A percentile compares a stretch with the other conserved stretches of the same genome.
Conservation (phyloP, 495 filamentous ascomycete genomes). For the Tricharina praecox region DNA sequence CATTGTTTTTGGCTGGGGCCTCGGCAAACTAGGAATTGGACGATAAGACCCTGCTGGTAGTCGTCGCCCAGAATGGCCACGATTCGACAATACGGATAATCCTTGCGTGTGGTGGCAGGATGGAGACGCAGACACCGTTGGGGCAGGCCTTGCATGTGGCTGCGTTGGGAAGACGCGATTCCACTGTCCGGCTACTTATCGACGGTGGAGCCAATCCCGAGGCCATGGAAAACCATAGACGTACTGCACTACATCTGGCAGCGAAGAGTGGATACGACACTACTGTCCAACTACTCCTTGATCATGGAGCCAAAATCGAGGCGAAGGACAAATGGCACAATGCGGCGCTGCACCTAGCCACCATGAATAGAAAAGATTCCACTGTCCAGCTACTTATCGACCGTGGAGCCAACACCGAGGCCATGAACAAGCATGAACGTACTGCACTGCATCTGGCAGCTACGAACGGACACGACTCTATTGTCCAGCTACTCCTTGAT, state of each 20-base stretch:
- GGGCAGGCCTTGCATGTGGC: not conserved
- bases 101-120: no score
- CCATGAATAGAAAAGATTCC: no score
- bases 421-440: not conserved
- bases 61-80: not conserved
- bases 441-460: not conserved
- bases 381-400: no score
- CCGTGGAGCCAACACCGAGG: not conserved
- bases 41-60: not conserved
- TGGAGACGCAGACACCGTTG: not conserved
- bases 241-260: not conserved
- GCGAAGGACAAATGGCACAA: no score
- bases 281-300: not conserved
- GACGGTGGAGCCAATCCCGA: not conserved
- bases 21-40: no score
- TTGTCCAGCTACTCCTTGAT: not conserved
- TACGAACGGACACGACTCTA: not conserved
- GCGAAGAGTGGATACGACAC: not conserved
- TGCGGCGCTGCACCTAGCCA: no score
- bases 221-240: not conserved
- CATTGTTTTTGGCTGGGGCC: no score
- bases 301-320: no score
- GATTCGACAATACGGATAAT: no score
- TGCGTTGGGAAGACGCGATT: not conserved
- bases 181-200: not conserved